Conservation (phyloP, 192 early-diverging fungal genomes). For the Rhizophagus prolifer region DNA sequence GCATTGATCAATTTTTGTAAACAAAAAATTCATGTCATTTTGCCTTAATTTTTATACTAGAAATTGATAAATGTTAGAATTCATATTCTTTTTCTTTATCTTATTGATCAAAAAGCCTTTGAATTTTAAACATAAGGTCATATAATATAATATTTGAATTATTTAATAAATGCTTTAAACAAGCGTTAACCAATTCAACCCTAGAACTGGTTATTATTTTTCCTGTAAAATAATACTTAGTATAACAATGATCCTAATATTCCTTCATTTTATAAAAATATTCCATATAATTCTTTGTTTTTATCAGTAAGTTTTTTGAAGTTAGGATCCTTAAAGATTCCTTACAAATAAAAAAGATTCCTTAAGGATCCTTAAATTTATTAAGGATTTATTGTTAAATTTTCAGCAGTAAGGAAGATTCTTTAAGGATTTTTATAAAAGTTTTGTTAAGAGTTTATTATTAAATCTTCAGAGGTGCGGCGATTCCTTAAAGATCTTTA, state of each 20-base stretch:
- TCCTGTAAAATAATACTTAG: neutral
- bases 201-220: neutral
- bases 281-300: neutral
- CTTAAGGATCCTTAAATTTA: no score
- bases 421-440: no score
- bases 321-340: no score
- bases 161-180: neutral
- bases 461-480: no score
- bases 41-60: neutral
- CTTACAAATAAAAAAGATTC: no score
- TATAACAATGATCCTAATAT: neutral
- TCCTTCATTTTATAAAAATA: neutral
- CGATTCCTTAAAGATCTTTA: no score
- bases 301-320: no score
- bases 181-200: neutral
- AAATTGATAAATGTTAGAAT: neutral
- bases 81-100: constrained; percentile 1
- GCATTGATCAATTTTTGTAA: neutral
- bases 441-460: no score
- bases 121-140: neutral
- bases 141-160: no score
- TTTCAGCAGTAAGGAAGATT: no score
- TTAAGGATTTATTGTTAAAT: no score
- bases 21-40: no score
- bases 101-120: neutral